phyloP scores from a whole-genome alignment of 139 green algal species.

The Limnomonas spitsbergensis region DNA sequence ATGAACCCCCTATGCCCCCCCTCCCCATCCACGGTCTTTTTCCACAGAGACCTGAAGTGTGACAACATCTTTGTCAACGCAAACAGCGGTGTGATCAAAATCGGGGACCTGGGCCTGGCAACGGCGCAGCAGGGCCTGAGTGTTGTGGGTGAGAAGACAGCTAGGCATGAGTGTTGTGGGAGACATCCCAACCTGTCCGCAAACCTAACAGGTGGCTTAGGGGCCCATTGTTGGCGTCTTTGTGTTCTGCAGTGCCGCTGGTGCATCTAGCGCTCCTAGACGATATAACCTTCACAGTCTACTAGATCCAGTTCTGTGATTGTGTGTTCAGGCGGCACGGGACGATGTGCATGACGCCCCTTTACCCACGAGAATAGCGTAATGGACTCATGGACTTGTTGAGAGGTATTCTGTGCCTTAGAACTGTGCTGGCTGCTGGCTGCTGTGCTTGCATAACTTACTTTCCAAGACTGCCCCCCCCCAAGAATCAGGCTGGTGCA shows the following conservation, averaged over 20 bases:
- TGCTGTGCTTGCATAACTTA: too few relatives aligned
- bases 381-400: too few relatives aligned
- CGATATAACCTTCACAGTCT: too few relatives aligned
- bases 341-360: too few relatives aligned
- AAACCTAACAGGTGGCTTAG: background rate
- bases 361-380: too few relatives aligned
- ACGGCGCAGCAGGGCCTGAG: conserved; percentile 46
- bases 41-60: conserved; percentile 83
- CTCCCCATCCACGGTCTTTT: background rate
- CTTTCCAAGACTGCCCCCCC: too few relatives aligned
- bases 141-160: too few relatives aligned
- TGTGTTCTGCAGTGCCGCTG: background rate
- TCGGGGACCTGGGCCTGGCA: conserved; percentile 95
- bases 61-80: conserved; percentile 94
- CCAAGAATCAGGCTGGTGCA: too few relatives aligned
- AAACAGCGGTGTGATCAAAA: conserved; percentile 86
- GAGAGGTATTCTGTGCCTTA: background rate
- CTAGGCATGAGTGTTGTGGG: background rate
- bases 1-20: background rate
- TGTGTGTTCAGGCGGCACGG: too few relatives aligned
- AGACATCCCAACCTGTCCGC: background rate
- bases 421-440: too few relatives aligned
- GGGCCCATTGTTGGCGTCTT: background rate
- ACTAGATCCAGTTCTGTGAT: too few relatives aligned
- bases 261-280: too few relatives aligned